Conservation (phyloP, 805 yeast species). For the Candida silvicultrix region DNA sequence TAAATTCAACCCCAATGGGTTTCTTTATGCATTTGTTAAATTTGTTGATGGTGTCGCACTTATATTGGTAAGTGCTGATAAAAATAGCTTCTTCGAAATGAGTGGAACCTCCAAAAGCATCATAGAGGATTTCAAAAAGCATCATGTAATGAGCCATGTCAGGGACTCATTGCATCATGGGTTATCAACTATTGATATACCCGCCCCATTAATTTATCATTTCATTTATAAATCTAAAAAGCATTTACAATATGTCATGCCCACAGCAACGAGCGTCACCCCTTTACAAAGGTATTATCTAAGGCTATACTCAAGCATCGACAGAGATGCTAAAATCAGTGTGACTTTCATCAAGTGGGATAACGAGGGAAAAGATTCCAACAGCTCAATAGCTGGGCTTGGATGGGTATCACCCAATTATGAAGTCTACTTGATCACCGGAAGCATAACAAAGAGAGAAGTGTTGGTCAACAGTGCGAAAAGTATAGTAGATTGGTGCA, state of each 20-base stretch:
- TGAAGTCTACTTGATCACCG: slow-evolving; percentile 57
- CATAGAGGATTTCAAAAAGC: slow-evolving; percentile 31
- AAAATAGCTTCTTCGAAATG: slow-evolving; percentile 73
- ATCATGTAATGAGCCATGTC: slow-evolving; percentile 31
- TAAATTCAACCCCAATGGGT: slow-evolving; percentile 82
- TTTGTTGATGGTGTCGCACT: slow-evolving; percentile 41
- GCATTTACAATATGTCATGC: slow-evolving; percentile 57
- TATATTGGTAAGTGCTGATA: slow-evolving; percentile 48
- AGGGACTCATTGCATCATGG: slow-evolving; percentile 30
- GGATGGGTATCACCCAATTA: slow-evolving; percentile 54
- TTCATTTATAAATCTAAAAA: slow-evolving; percentile 72
- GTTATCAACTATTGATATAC: slow-evolving; percentile 42
- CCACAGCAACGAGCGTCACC: slow-evolving; percentile 12
- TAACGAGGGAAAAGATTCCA: slow-evolving; percentile 9
- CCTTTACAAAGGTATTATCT: slow-evolving; percentile 18
- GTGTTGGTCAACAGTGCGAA: slow-evolving; percentile 56
- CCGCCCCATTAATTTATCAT: slow-evolving; percentile 60
- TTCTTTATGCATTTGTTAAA: slow-evolving; percentile 73
- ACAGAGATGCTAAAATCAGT: slow-evolving; percentile 30
- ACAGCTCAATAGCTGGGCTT: slow-evolving; percentile 30
- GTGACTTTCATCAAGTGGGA: slow-evolving; percentile 42
- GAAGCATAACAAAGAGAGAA: slow-evolving; percentile 49
- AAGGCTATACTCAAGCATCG: slow-evolving; percentile 19
- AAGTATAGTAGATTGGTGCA: slow-evolving; percentile 70
- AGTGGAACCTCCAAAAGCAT: slow-evolving; percentile 53